Conservation (phyloP, 768 basidiomycete genomes). For the Chlorophyllum brunneum region DNA sequence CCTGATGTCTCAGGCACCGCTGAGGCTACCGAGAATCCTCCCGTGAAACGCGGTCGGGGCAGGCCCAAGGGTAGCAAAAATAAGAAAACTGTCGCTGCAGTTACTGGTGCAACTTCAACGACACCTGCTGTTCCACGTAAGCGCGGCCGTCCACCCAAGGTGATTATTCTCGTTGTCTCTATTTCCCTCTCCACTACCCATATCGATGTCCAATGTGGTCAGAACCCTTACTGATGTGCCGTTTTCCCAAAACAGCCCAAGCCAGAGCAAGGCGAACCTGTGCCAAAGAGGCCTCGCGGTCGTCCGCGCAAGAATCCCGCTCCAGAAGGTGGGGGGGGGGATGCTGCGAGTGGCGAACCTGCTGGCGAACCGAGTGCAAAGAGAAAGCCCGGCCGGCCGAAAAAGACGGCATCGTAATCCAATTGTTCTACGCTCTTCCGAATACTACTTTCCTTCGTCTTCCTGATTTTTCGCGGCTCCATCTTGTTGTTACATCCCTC, state of each 20-base stretch:
- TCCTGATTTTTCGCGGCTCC: constrained; percentile 23
- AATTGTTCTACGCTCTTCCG: constrained; percentile 15
- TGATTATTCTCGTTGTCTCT: constrained; percentile 25
- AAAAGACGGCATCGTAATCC: constrained; percentile 40
- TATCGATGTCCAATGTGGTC: constrained; percentile 14
- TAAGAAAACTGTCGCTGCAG: constrained; percentile 38
- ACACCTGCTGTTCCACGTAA: constrained; percentile 41
- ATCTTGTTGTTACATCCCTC: constrained; percentile 17
- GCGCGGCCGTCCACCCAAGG: constrained; percentile 69
- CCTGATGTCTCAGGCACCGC: constrained; percentile 35
- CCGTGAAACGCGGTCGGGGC: constrained; percentile 76
- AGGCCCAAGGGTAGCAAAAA: constrained; percentile 89
- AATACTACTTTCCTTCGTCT: constrained; percentile 19
- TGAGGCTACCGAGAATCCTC: constrained; percentile 23
- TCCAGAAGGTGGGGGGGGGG: constrained; percentile 30
- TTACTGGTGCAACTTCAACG: constrained; percentile 31
- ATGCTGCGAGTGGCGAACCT: constrained; percentile 25
- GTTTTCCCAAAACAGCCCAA: constrained; percentile 32
- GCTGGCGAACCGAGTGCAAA: constrained; percentile 48
- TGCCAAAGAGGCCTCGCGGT: constrained; percentile 66
- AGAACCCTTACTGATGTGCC: constrained; percentile 18
- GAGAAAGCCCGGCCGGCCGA: constrained; percentile 75
- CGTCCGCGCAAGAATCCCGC: constrained; percentile 65
- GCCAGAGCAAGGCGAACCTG: constrained; percentile 47
- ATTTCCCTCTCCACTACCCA: constrained; percentile 7